Evolutionary conservation across 2,329 filamentous ascomycete species (phyloP).

Genomic region (Fonsecaea monophora): DNA sequence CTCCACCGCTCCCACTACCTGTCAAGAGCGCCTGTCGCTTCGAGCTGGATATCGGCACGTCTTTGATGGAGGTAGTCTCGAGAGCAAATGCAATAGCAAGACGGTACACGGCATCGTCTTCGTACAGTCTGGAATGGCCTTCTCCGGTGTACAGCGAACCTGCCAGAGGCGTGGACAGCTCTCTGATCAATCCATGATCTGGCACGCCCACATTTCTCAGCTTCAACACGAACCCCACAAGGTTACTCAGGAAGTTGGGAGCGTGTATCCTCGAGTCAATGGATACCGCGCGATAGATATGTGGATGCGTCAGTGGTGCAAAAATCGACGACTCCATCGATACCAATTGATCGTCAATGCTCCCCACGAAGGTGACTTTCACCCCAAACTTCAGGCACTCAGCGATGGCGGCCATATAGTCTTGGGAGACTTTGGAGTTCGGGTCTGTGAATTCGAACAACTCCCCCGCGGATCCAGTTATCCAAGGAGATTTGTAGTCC

Average conservation of each 20-base stretch:
- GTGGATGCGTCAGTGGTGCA: conserved; percentile 83
- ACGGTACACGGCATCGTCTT: conserved; percentile 84
- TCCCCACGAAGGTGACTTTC: conserved; percentile 85
- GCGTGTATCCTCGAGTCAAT: conserved; percentile 91
- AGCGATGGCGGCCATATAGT: conserved; percentile 78
- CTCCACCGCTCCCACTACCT: neutral
- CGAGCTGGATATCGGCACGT: conserved; percentile 54
- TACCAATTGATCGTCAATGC: conserved; percentile 95
- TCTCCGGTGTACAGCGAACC: conserved; percentile 91
- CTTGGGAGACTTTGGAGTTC: conserved; percentile 79
- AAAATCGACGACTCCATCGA: conserved; percentile 93
- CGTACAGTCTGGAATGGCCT: conserved; percentile 91
- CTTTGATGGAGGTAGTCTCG: conserved; percentile 67
- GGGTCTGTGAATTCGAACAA: conserved; percentile 91
- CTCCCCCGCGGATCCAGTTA: conserved; percentile 90
- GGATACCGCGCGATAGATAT: conserved; percentile 95
- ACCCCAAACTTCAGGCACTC: conserved; percentile 78
- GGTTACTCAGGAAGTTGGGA: conserved; percentile 89
- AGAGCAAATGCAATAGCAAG: conserved; percentile 75
- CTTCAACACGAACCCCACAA: conserved; percentile 92
- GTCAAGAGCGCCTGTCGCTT: conserved; percentile 51
- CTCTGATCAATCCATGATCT: conserved; percentile 90
- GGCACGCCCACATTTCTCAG: conserved; percentile 90
- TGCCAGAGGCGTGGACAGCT: conserved; percentile 85
- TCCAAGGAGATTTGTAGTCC: conserved; percentile 86